Evolutionary conservation across 225 moss, liverwort and hornwort genomes (phyloP), one percentile per base, ranked within the genome.

Genomic region (Sphagnum tenellum): DNA sequence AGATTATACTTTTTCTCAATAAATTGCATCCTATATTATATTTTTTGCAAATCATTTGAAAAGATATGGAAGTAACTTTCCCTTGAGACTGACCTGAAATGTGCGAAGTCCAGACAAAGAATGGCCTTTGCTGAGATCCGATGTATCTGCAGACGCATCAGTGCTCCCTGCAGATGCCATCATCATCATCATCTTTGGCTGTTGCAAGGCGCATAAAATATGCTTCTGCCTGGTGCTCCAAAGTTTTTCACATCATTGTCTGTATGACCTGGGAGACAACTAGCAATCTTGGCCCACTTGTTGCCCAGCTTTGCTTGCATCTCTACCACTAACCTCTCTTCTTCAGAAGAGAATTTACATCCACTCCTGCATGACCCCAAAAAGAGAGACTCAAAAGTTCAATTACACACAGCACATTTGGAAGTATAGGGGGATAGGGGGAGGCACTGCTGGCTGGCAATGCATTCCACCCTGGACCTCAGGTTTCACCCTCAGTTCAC

Each of bases 301-400:
- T 96, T 96, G 65, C 95, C 95, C 55, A 96, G 46, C 70, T 92
- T 96, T 50, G 90, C 86, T 83, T 96, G 95, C 95, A 96, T 96
- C 65, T 92, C 95, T 54, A 92, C 95, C 2, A 96, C 92, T 48
- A 96, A 70, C 8, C 90, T 96, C 60, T 96, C 95, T 66, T 96
- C 95, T 45, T 96, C 95, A 0, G 86, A 86, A 3, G 92, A 87
- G 62, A 96, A 96, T 66, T 96, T 96, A 75, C 95, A 96, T 8
- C 95, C 92, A 73, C 89, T 96, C 74, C 95, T 92, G 67, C 59
- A 50, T 59, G 49, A 58, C 9, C 8, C 29, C 0, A 29, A 29
- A 29, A 29, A 29, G 29, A 29, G 29, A 29, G 29, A 29, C 29
- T 29, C 13, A 13, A 58, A 58, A 8, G 5, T 58, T 8, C 29